These are phyloP conservation scores for Cladosporium oxysporum DNA, from an alignment of 2,329 filamentous ascomycete genomes.

Conservation along the genomic window DNA sequence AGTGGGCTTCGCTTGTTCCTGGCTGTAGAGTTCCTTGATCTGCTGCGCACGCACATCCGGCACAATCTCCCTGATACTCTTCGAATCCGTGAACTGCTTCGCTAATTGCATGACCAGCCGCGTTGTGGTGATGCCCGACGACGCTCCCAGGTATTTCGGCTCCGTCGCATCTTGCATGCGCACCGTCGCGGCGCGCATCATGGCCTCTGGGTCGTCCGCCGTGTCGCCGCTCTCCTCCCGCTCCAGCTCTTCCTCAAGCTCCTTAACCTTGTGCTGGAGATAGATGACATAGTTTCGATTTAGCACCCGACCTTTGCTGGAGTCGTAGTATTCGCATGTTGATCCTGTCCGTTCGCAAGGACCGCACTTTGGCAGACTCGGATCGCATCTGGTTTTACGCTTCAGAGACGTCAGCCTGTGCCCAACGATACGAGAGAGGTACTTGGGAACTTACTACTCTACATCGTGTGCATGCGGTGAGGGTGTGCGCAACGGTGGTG, in stretches of 20 bases:
- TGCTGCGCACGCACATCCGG: conserved; percentile 69
- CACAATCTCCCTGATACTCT: conserved; percentile 89
- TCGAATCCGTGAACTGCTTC: conserved; percentile 87
- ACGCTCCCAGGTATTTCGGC: conserved; percentile 86
- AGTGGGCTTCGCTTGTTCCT: conserved; percentile 66
- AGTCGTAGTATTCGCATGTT: conserved; percentile 93
- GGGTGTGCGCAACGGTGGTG: conserved; percentile 66
- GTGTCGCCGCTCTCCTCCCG: conserved; percentile 77
- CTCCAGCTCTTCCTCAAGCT: conserved; percentile 77
- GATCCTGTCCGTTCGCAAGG: conserved; percentile 92
- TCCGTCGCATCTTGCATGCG: conserved; percentile 84
- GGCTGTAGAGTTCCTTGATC: conserved; percentile 66
- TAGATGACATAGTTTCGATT: conserved; percentile 90
- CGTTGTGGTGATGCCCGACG: conserved; percentile 93
- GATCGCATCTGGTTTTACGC: conserved; percentile 96
- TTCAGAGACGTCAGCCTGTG: conserved; percentile 42
- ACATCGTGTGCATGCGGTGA: conserved; percentile 79
- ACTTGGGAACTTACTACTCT: conserved; percentile 61
- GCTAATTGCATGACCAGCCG: conserved; percentile 94
- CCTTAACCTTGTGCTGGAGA: conserved; percentile 81
- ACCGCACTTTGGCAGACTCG: conserved; percentile 83
- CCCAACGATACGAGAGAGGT: neutral
- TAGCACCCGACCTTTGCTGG: conserved; percentile 79
- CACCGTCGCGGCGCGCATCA: conserved; percentile 84
- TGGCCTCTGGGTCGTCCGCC: conserved; percentile 72